Percentiles rank a stretch among this genome's conserved stretches.
Conservation (phyloP, 2,329 filamentous ascomycete genomes). For the Tetracladium maxilliforme region DNA sequence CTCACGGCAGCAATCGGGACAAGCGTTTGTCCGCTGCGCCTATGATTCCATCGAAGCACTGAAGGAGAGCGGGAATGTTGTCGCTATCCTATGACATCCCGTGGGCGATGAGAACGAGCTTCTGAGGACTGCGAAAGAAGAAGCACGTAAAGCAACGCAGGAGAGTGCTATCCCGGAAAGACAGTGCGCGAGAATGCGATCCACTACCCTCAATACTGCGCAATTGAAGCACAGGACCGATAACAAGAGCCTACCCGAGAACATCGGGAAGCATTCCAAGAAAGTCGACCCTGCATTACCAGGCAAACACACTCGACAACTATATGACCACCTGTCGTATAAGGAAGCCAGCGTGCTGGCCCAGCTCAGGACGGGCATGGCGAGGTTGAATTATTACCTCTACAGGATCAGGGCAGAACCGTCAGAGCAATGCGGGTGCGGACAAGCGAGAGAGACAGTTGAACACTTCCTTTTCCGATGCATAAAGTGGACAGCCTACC, state of each 20-base stretch:
- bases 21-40: conserved; percentile 8
- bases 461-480: conserved; percentile 14
- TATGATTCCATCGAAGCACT: conserved; percentile 10
- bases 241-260: conserved; percentile 7
- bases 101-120: too few relatives aligned
- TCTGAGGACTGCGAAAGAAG: conserved; percentile 2
- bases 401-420: conserved; percentile 3
- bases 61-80: conserved; percentile 7
- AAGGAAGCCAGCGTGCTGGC: conserved; percentile 14
- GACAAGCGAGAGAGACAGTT: conserved; percentile 10
- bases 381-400: conserved; percentile 15
- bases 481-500: conserved; percentile 10
- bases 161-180: conserved; percentile 3
- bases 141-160: conserved; percentile 1
- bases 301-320: conserved; percentile 12
- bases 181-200: too few relatives aligned
- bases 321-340: conserved; percentile 7
- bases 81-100: conserved; percentile 8
- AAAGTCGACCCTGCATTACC: conserved; percentile 13
- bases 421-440: conserved; percentile 8
- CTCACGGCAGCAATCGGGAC: conserved; percentile 8
- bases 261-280: conserved; percentile 11
- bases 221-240: conserved; percentile 7
- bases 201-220: conserved; percentile 11
- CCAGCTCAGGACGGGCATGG: conserved; percentile 14